Evolutionary conservation across 805 yeast species (phyloP).

Genomic region (Yamadazyma insecticola): DNA sequence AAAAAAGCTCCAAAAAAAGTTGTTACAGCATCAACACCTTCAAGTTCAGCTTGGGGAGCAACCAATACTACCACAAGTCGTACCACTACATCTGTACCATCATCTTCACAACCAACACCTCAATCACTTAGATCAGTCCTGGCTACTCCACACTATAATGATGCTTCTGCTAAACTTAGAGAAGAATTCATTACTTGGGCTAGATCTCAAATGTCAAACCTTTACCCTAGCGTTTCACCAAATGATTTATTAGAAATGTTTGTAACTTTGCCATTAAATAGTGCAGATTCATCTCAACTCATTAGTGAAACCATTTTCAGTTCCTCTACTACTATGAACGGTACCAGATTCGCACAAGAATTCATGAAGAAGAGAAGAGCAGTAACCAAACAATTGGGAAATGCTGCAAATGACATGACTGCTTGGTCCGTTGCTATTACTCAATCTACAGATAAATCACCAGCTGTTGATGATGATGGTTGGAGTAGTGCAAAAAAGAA

Average conservation of each 20-base stretch:
- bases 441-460: constrained; percentile 34
- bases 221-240: constrained; percentile 70
- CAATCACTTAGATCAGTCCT: constrained; percentile 33
- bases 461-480: constrained; percentile 41
- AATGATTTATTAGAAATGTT: constrained; percentile 79
- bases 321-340: constrained; percentile 87
- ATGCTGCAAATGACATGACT: constrained; percentile 32
- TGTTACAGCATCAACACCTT: constrained; percentile 5
- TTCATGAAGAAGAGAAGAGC: constrained; percentile 71
- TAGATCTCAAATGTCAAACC: constrained; percentile 55
- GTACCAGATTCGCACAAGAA: constrained; percentile 89
- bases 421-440: constrained; percentile 73
- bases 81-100: constrained; percentile 10
- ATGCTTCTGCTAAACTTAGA: constrained; percentile 21
- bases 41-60: neutral
- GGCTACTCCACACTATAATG: constrained; percentile 13
- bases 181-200: constrained; percentile 74
- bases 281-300: constrained; percentile 71
- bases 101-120: constrained; percentile 26
- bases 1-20: constrained; percentile 34
- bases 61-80: constrained; percentile 7
- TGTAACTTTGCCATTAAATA: constrained; percentile 67
- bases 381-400: constrained; percentile 55
- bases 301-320: constrained; percentile 91
- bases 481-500: constrained; percentile 40